phyloP scores from a whole-genome alignment of 139 green algal genomes.

The Mesostigma viride region DNA sequence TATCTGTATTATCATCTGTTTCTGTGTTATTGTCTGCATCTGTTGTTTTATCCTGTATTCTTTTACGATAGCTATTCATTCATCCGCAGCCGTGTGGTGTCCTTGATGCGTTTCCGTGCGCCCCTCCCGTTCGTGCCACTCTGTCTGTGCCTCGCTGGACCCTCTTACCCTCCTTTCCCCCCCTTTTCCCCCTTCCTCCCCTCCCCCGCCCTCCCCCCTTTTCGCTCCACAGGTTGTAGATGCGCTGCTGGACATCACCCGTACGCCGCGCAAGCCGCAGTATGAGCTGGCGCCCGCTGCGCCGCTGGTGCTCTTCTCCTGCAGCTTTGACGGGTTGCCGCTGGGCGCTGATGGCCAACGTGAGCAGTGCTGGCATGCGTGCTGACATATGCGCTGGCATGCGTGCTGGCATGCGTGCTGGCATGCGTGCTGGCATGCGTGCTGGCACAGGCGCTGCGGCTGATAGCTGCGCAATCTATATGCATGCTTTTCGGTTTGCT shows the following conservation, averaged over 20 bases:
- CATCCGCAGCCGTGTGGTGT: background rate
- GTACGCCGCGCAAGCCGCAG: slow-evolving; percentile 58
- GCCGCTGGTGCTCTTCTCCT: slow-evolving; percentile 62
- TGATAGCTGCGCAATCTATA: no score
- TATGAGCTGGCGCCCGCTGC: slow-evolving; percentile 66
- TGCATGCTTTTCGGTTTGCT: no score
- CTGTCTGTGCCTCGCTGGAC: background rate
- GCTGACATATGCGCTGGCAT: no score
- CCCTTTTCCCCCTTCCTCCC: background rate
- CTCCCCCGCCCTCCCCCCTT: background rate
- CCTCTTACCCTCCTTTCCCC: background rate
- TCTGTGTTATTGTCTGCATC: background rate
- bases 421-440: no score
- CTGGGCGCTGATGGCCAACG: no score
- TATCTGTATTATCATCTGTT: background rate
- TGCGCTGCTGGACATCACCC: slow-evolving; percentile 58
- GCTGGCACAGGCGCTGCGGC: no score
- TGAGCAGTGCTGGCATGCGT: no score
- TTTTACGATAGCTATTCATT: background rate
- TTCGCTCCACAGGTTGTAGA: slow-evolving; percentile 22
- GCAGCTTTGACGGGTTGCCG: slow-evolving; percentile 44
- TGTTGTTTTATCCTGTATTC: background rate
- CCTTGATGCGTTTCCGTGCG: background rate
- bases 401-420: no score
- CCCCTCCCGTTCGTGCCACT: background rate